Percentiles rank a stretch among this genome's conserved stretches.
Evolutionary conservation across 495 filamentous ascomycete genomes (phyloP).

Genomic region (Aspergillus leporis): DNA sequence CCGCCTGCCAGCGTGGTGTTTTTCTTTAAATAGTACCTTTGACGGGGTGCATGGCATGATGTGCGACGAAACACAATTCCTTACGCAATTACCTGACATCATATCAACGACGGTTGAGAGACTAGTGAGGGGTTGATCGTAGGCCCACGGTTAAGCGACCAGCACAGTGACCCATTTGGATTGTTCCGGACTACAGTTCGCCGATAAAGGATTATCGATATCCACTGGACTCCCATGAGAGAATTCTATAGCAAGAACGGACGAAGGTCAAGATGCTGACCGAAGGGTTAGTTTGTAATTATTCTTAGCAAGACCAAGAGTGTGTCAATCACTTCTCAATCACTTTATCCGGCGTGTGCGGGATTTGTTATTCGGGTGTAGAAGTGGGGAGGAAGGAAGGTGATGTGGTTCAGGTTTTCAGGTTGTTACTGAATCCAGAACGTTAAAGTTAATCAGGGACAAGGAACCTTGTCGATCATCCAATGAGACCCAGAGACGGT

Average conservation of each 20-base stretch:
- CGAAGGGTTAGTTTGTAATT: no score
- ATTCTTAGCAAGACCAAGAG: no score
- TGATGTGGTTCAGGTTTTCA: background rate
- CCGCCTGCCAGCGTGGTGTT: background rate
- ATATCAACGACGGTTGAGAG: background rate
- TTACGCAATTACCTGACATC: constrained; percentile 4
- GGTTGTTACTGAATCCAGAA: background rate
- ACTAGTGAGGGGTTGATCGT: background rate
- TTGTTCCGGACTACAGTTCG: background rate
- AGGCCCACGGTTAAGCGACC: background rate
- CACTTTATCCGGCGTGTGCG: no score
- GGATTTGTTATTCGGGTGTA: background rate
- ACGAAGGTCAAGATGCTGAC: background rate
- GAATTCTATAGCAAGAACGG: no score
- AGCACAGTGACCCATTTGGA: background rate
- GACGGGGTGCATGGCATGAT: background rate
- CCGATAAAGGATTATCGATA: background rate
- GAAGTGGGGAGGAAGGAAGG: background rate
- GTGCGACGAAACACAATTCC: background rate
- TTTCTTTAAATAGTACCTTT: background rate
- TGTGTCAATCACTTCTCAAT: background rate
- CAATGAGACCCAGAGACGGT: constrained; percentile 4
- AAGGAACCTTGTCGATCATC: background rate
- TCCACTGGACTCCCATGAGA: background rate
- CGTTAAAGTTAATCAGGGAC: background rate